Conservation (phyloP, 352 stramenopile species). For the Phytophthora tentaculata region DNA sequence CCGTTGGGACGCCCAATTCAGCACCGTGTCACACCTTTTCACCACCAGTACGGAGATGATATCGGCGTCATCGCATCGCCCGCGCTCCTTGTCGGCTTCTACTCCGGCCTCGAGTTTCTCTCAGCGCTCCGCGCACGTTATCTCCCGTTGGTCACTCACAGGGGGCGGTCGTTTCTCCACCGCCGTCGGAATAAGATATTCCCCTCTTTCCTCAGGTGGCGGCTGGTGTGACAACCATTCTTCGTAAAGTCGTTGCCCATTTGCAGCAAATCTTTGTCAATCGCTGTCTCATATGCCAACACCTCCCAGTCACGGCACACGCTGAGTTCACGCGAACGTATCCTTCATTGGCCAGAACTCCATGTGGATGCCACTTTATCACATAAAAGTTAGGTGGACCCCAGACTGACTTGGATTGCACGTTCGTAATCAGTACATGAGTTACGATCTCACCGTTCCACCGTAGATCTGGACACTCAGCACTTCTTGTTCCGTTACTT, state of each 20-base stretch:
- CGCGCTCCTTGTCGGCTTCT: background rate
- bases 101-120: background rate
- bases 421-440: background rate
- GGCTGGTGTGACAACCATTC: background rate
- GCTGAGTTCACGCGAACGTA: background rate
- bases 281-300: background rate
- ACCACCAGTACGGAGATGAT: too few relatives aligned
- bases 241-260: background rate
- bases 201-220: background rate
- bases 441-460: too few relatives aligned
- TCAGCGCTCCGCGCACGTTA: background rate
- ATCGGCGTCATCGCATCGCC: too few relatives aligned
- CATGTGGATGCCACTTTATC: background rate
- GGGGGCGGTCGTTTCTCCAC: background rate
- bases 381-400: background rate
- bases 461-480: too few relatives aligned
- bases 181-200: background rate
- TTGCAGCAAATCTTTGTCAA: background rate
- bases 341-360: background rate
- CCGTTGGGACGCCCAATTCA: too few relatives aligned
- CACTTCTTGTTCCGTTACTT: too few relatives aligned
- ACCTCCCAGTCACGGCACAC: background rate
- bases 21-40: too few relatives aligned
- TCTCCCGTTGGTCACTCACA: too few relatives aligned
- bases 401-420: background rate